A percentile compares a stretch with the other conserved stretches of the same genome.
These are phyloP conservation scores for Spergularia bocconei DNA, from an alignment of 148 eudicot species.

Conservation along the genomic window DNA sequence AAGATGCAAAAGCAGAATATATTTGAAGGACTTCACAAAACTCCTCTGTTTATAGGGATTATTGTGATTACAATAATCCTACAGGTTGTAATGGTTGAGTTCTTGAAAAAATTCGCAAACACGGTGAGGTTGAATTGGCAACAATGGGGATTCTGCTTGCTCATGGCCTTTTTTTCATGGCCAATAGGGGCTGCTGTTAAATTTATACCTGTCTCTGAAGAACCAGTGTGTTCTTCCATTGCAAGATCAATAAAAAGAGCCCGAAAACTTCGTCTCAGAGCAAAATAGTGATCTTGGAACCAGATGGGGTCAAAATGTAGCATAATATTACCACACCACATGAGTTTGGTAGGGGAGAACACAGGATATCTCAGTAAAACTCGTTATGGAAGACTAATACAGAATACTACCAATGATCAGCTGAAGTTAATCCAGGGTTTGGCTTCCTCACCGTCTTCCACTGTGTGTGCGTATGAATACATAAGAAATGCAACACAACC, in stretches of 20 bases:
- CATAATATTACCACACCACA: background rate
- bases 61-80: conserved; percentile 56
- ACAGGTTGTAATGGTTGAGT: conserved; percentile 81
- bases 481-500: background rate
- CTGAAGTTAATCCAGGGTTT: background rate
- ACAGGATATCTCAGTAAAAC: background rate
- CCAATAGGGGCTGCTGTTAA: conserved; percentile 68
- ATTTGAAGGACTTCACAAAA: conserved; percentile 52
- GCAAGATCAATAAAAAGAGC: conserved; percentile 5
- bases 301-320: background rate
- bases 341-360: conserved; percentile 1
- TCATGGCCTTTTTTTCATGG: conserved; percentile 59
- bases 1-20: conserved; percentile 63
- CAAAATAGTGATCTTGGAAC: background rate
- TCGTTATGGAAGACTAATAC: background rate
- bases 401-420: background rate
- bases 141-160: conserved; percentile 64
- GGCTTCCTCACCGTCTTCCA: background rate
- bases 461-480: background rate
- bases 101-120: conserved; percentile 65
- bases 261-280: background rate
- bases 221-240: conserved; percentile 23
- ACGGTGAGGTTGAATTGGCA: conserved; percentile 55
- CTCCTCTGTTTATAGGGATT: conserved; percentile 62
- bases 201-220: conserved; percentile 51